phyloP scores from a whole-genome alignment of 306 rosid species.

The Styphnolobium japonicum region DNA sequence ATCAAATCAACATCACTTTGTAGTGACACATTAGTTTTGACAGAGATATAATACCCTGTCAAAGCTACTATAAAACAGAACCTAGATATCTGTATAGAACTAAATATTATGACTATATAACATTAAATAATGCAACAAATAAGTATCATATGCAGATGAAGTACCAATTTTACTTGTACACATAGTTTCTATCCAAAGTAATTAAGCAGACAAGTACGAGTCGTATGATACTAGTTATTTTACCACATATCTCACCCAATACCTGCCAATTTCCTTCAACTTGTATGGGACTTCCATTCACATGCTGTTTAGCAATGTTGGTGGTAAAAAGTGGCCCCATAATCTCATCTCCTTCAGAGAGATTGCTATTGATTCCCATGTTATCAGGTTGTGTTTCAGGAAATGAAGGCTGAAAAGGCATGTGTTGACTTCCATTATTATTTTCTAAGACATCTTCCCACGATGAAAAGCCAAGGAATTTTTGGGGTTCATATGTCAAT shows the following conservation, averaged over 20 bases:
- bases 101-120: neutral
- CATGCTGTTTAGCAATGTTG: conserved; percentile 31
- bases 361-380: conserved; percentile 37
- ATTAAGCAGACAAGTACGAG: neutral
- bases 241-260: neutral
- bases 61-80: neutral
- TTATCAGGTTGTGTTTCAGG: conserved; percentile 35
- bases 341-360: conserved; percentile 47
- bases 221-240: neutral
- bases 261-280: conserved; percentile 68
- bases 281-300: conserved; percentile 34
- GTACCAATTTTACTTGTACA: neutral
- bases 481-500: conserved; percentile 35
- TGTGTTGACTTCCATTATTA: conserved; percentile 35
- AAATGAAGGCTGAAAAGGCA: conserved; percentile 49
- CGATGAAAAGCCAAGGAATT: conserved; percentile 29
- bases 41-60: neutral
- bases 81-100: neutral
- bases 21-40: neutral
- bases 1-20: neutral
- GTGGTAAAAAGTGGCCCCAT: conserved; percentile 34
- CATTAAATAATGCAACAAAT: neutral
- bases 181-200: neutral
- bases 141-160: neutral
- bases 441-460: conserved; percentile 51